These are phyloP conservation scores for Ophioceras dolichostomum DNA, from an alignment of 2,329 filamentous ascomycete genomes.

Conservation along the genomic window DNA sequence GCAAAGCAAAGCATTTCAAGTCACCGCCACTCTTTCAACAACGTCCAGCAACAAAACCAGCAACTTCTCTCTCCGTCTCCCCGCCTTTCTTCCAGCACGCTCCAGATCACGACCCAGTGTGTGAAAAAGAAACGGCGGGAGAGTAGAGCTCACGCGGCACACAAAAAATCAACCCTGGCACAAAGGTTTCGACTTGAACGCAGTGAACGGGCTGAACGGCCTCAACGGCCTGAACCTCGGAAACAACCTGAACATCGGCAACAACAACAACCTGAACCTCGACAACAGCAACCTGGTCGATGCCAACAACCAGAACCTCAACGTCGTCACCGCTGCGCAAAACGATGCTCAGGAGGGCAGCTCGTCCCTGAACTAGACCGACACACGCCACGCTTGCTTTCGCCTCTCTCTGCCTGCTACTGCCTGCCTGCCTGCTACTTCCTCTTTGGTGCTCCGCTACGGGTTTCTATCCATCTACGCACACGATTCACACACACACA, in stretches of 20 bases:
- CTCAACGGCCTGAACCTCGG: not conserved
- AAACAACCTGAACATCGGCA: not conserved
- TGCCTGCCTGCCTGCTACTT: not conserved
- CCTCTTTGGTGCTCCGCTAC: conserved; percentile 5
- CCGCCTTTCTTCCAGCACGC: too few relatives aligned
- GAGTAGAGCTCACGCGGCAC: too few relatives aligned
- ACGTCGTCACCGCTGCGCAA: not conserved
- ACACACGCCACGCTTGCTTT: not conserved
- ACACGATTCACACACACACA: too few relatives aligned
- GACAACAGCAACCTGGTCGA: not conserved
- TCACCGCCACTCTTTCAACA: too few relatives aligned
- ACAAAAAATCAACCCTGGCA: too few relatives aligned
- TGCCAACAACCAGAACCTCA: not conserved
- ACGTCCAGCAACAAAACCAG: too few relatives aligned
- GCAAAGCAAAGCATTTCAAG: too few relatives aligned
- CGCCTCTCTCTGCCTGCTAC: not conserved
- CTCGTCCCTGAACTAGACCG: not conserved
- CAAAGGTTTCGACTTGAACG: too few relatives aligned
- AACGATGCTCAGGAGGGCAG: not conserved
- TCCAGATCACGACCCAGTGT: too few relatives aligned
- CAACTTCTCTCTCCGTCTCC: too few relatives aligned
- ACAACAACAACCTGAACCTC: not conserved
- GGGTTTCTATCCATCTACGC: too few relatives aligned
- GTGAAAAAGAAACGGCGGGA: too few relatives aligned
- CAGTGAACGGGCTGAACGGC: not conserved